phyloP scores from a whole-genome alignment of 306 rosid genomes.

The Quercus robur region DNA sequence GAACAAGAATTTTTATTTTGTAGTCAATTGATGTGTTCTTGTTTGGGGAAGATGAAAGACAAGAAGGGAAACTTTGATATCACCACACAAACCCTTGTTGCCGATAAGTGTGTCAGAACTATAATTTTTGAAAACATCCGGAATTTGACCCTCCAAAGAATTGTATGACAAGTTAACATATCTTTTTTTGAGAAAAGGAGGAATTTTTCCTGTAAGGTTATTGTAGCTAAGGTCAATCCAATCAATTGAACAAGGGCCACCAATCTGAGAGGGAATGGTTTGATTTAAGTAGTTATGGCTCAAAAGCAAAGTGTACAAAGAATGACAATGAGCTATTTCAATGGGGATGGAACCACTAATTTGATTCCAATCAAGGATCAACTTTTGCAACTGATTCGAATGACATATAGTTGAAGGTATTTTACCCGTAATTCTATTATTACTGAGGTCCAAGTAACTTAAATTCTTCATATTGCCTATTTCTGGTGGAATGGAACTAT shows the following conservation, averaged over 20 bases:
- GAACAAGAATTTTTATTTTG: too few relatives aligned
- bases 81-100: neutral
- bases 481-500: neutral
- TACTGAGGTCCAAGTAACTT: neutral
- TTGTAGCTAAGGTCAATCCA: too few relatives aligned
- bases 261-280: neutral
- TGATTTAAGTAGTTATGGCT: neutral
- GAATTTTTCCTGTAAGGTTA: too few relatives aligned
- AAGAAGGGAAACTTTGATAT: too few relatives aligned
- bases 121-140: too few relatives aligned
- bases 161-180: too few relatives aligned
- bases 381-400: accelerated
- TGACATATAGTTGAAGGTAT: neutral
- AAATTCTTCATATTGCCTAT: neutral
- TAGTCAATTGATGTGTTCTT: neutral
- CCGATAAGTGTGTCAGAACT: neutral
- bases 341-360: neutral
- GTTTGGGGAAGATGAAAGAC: neutral
- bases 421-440: neutral
- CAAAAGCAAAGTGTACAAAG: neutral
- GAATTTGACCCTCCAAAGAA: too few relatives aligned
- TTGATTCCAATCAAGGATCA: neutral
- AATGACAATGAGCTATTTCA: neutral
- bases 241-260: too few relatives aligned
- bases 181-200: too few relatives aligned